Percentiles rank a stretch among this genome's conserved stretches.
These are phyloP conservation scores for Microthyrium microscopicum DNA, from an alignment of 2,329 filamentous ascomycete genomes.

Conservation along the genomic window DNA sequence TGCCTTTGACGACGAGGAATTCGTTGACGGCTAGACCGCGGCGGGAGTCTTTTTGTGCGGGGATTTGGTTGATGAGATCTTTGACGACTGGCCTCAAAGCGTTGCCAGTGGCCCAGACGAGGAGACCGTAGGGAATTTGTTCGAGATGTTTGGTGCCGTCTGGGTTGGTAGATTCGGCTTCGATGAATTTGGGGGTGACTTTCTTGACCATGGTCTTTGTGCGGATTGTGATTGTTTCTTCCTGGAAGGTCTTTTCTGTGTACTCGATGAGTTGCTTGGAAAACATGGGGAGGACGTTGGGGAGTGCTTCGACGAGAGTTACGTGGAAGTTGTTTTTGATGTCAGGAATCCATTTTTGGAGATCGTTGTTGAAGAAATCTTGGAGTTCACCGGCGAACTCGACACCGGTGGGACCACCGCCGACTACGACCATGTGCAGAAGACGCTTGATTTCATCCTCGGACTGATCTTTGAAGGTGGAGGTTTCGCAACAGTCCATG, in stretches of 20 bases:
- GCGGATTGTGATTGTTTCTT: slow-evolving; percentile 93
- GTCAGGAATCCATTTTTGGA: slow-evolving; percentile 95
- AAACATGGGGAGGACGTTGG: slow-evolving; percentile 90
- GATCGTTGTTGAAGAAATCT: slow-evolving; percentile 96
- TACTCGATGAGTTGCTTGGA: slow-evolving; percentile 99
- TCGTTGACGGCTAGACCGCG: slow-evolving; percentile 95
- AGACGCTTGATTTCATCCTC: slow-evolving; percentile 80
- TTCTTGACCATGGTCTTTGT: slow-evolving; percentile 99
- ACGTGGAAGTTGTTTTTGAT: slow-evolving; percentile 93
- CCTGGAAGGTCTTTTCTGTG: slow-evolving; percentile 96
- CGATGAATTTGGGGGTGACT: slow-evolving; percentile 81
- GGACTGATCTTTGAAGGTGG: slow-evolving; percentile 91
- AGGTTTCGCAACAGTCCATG: slow-evolving; percentile 99
- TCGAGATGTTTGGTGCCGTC: slow-evolving; percentile 73
- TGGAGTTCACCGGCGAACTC: slow-evolving; percentile 97
- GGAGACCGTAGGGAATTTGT: slow-evolving; percentile 78
- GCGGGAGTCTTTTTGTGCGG: slow-evolving; percentile 86
- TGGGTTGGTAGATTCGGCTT: slow-evolving; percentile 67
- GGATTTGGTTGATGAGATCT: slow-evolving; percentile 82
- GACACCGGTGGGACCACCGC: slow-evolving; percentile 89
- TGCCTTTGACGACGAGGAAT: slow-evolving; percentile 93
- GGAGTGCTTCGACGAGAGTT: slow-evolving; percentile 90
- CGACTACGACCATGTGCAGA: slow-evolving; percentile 80
- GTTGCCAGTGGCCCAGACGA: slow-evolving; percentile 98
- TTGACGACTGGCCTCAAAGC: slow-evolving; percentile 76